Evolutionary conservation across 805 yeast genomes (phyloP), one percentile per base, ranked within the genome.

Genomic region (Yarrowia divulgata): DNA sequence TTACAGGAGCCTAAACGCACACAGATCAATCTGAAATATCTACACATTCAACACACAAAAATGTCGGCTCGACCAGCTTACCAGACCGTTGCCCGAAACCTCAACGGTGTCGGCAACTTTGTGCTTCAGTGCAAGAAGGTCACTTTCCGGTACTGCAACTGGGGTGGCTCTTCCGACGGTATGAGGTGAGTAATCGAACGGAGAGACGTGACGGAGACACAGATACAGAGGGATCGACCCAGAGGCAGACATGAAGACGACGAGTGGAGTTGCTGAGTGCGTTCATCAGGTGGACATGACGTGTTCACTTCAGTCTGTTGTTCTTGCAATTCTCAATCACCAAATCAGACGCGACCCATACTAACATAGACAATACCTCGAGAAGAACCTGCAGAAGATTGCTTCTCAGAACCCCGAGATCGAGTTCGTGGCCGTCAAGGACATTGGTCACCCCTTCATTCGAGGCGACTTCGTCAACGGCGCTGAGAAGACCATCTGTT

Each of bases 141-240:
- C 67, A 84, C 89, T 0, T 78, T 95, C 57, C 89, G 90, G 71
- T 95, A 88, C 80, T 93, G 97, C 81, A 93, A 95, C 83, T 90
- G 96, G 89, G 98, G 98, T 52, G 98, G 98, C 29, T 90, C 97
- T 2, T 93, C 98, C 0, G 83, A 83, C 67, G 98, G 98, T 3
- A 85, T 93, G 81, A 83, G 82, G 70, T 73, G 69, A 34, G 74
- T 66, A 39, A 0, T 23, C 19, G 10, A 37, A 8, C 5, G 19
- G 46, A 42, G 18, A 16, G 13, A 14, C 13, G 8, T 4, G 23
- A 18, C n/a, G 12, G 1, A n/a, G 23, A 18, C 7, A 43, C 23
- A 43, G 50, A 43, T 34, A 45, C 10, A 16, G 16, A 14, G 7
- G 45, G 45, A 40, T 8, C 42, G 16, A 39, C 42, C 29, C 29